These are phyloP conservation scores for Centaurea solstitialis DNA, from an alignment of 129 eudicot species.

Conservation along the genomic window DNA sequence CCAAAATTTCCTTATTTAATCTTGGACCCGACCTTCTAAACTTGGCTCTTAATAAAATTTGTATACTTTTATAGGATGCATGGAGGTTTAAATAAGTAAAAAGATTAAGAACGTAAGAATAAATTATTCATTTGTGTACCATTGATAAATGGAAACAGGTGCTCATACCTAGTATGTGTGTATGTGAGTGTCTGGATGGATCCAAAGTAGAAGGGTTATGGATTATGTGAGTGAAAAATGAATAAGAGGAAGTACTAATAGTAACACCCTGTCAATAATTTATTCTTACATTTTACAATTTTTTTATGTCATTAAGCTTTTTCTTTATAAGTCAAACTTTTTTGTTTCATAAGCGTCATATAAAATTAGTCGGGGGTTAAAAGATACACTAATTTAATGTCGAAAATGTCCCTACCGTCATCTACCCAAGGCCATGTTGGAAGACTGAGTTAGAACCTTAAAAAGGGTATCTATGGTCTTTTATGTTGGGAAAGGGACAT, in stretches of 20 bases:
- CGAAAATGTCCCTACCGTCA: background rate
- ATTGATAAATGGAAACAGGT: background rate
- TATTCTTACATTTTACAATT: no score
- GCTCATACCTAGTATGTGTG: no score
- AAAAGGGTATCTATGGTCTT: constrained; percentile 18
- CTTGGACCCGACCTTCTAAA: background rate
- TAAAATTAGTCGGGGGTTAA: background rate
- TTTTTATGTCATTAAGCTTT: background rate
- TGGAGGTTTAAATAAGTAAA: background rate
- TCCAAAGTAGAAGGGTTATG: no score
- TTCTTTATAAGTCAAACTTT: no score
- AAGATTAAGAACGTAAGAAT: background rate
- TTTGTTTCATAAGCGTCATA: no score
- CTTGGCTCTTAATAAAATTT: background rate
- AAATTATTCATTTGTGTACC: background rate
- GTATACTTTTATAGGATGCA: background rate
- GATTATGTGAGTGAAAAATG: no score
- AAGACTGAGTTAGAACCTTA: background rate
- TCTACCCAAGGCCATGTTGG: background rate
- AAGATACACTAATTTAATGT: background rate
- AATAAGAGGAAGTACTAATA: no score
- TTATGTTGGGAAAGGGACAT: constrained; percentile 22
- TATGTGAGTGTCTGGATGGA: no score
- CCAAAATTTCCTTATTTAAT: no score
- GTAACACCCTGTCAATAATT: no score